These are phyloP conservation scores for Sechiopsis laciniata DNA, from an alignment of 306 rosid species.

Conservation along the genomic window DNA sequence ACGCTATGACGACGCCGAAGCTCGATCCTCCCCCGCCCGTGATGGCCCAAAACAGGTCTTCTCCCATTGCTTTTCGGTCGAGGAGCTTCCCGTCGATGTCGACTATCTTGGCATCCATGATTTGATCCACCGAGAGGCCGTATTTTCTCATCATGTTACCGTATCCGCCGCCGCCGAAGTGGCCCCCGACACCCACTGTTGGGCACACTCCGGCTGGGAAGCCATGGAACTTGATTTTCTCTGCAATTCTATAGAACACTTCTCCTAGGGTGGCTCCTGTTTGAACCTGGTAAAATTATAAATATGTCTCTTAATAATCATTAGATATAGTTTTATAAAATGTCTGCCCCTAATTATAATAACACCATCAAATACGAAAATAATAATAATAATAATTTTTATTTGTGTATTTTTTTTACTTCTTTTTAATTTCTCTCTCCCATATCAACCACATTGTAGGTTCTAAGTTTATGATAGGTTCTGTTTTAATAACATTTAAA, in stretches of 20 bases:
- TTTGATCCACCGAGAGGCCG: conserved; percentile 43
- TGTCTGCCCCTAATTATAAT: no score
- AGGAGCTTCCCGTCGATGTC: conserved; percentile 42
- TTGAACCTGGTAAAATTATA: conserved; percentile 21
- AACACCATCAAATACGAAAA: no score
- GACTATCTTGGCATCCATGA: conserved; percentile 40
- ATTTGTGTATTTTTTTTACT: no score
- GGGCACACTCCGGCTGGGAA: conserved; percentile 57
- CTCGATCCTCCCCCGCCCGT: conserved; percentile 53
- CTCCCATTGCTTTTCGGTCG: conserved; percentile 44
- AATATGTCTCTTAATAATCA: no score
- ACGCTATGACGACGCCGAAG: conserved; percentile 43
- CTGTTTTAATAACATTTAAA: no score
- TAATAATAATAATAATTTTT: no score
- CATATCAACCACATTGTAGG: no score
- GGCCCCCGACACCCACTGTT: conserved; percentile 51
- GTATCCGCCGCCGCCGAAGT: conserved; percentile 46
- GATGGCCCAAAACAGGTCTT: conserved; percentile 59
- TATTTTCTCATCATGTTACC: conserved; percentile 53
- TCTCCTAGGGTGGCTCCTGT: conserved; percentile 54
- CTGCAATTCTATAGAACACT: conserved; percentile 38
- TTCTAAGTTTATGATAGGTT: no score
- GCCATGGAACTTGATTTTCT: conserved; percentile 36
- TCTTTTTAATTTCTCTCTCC: no score
- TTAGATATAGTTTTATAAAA: no score